Evolutionary conservation across 140 eudicot genomes (phyloP), one percentile per base, ranked within the genome.

Genomic region (Stevia rebaudiana): DNA sequence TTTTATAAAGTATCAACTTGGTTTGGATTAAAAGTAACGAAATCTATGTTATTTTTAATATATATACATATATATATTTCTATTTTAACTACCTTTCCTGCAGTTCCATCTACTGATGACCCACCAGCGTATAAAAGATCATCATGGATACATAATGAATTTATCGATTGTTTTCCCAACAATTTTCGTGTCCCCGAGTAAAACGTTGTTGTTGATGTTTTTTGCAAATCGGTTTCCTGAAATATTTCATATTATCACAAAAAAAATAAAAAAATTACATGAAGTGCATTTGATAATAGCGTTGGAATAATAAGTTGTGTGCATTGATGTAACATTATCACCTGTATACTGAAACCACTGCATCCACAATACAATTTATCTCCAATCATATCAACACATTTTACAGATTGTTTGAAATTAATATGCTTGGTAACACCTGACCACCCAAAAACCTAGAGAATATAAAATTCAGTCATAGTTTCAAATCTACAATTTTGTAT

Each of bases 281-380:
- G 57, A 61, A 37, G 5, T 15, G 40, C 25, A 17, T 33, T 35
- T 21, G 13, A 11, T 1, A 19, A 11, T 33, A 12, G 41, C n/a
- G 11, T 50, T 17, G 25, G 7, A 59, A 61, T 42, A 24, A 2
- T 21, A 13, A 46, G 17, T 60, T 65, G 41, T 16, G 15, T 35
- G 30, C 43, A 62, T 24, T 25, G 28, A 2, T 28, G 52, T 48
- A 68, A 24, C 18, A 16, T 49, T 75, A 25, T n/a, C n/a, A 82
- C 96, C 84, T 70, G 94, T 75, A 88, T 74, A 56, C 79, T 77
- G 76, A 61, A 80, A 75, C 86, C 82, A 65, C 79, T 75, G 81
- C 96, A 88, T 28, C 96, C 94, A 59, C 96, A 88, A 33, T 82
- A 88, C 61, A 88, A 71, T 72, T 76, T 88, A 74, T 74, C 74